These are phyloP conservation scores for Fusarium mangiferae DNA, from an alignment of 2,329 filamentous ascomycete species.

Conservation along the genomic window DNA sequence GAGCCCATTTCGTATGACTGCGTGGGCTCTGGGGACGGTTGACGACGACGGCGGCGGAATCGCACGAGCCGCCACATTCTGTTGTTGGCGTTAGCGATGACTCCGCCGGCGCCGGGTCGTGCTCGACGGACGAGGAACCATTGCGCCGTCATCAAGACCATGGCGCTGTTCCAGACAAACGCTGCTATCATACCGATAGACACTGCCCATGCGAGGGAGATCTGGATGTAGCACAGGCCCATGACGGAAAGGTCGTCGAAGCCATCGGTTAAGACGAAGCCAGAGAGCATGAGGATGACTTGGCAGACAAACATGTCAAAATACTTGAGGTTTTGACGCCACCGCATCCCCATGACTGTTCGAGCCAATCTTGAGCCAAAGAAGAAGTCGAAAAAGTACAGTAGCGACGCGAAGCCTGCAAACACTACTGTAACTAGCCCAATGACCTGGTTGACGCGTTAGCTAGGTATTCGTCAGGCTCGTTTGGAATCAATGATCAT, in stretches of 20 bases:
- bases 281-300: slow-evolving; percentile 14
- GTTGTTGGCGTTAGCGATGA: background rate
- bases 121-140: slow-evolving; percentile 17
- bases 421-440: background rate
- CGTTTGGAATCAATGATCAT: rapidly evolving
- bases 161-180: slow-evolving; percentile 19
- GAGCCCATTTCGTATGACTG: background rate
- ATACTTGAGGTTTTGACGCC: slow-evolving; percentile 6
- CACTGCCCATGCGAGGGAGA: slow-evolving; percentile 3
- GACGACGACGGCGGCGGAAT: background rate
- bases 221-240: slow-evolving; percentile 12
- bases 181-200: slow-evolving; percentile 12
- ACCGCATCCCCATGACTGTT: background rate
- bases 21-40: background rate
- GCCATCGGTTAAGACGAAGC: background rate
- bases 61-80: slow-evolving; percentile 19
- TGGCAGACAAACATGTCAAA: slow-evolving; percentile 21
- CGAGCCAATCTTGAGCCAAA: background rate
- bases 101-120: background rate
- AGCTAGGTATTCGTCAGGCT: rapidly evolving
- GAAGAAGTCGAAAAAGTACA: slow-evolving; percentile 14
- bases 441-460: background rate
- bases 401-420: background rate
- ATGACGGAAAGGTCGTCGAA: slow-evolving; percentile 3
- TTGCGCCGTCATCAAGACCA: slow-evolving; percentile 16